These are phyloP conservation scores for Syncephalastrum racemosum DNA, from an alignment of 371 early-diverging fungal species.

Conservation along the genomic window DNA sequence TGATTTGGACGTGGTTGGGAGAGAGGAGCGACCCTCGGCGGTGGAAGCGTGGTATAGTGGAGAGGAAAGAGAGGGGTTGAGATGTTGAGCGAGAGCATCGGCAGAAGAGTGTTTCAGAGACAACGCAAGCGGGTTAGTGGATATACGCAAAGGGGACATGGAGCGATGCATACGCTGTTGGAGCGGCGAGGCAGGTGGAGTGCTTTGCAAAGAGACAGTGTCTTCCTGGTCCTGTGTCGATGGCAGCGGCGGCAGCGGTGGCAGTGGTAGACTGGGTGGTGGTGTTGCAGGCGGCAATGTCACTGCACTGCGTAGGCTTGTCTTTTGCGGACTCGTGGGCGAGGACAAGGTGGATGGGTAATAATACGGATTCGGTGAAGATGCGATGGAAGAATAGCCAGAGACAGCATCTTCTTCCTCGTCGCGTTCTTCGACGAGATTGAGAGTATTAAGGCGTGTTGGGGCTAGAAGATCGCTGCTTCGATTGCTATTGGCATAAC, in stretches of 20 bases:
- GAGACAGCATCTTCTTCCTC: slow-evolving; percentile 16
- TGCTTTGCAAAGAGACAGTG: neutral
- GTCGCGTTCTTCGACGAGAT: slow-evolving; percentile 12
- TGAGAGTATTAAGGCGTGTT: neutral
- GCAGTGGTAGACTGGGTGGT: slow-evolving; percentile 14
- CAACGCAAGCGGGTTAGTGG: neutral
- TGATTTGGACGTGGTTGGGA: neutral
- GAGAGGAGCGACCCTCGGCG: neutral
- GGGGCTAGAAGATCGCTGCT: no score
- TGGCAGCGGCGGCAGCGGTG: slow-evolving; percentile 9
- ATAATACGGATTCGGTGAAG: slow-evolving; percentile 5
- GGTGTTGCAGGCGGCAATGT: slow-evolving; percentile 12
- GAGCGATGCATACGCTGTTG: neutral
- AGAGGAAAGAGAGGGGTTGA: slow-evolving; percentile 6
- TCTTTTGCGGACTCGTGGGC: no score
- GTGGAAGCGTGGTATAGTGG: neutral
- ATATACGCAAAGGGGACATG: no score
- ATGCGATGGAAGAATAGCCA: slow-evolving; percentile 12
- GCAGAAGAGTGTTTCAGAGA: neutral
- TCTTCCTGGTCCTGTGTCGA: no score
- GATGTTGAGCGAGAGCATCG: neutral
- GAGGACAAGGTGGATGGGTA: no score
- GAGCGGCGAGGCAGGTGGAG: slow-evolving; percentile 2
- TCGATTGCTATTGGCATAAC: no score
- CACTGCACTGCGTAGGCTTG: no score